These are phyloP conservation scores for Dactylorhiza incarnata DNA, from an alignment of 106 monocot species.

Conservation along the genomic window DNA sequence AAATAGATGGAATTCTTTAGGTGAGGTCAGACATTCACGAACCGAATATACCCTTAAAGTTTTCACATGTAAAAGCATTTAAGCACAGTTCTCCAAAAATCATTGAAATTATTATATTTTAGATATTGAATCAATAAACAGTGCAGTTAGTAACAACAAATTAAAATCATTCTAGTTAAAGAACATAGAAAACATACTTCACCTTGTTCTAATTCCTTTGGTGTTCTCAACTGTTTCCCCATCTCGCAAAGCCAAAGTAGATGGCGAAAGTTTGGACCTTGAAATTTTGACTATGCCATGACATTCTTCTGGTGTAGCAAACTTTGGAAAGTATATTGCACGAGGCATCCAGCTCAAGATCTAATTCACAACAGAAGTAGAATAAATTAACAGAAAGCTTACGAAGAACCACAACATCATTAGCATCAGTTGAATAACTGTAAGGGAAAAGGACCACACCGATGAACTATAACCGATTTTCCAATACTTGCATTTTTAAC, in stretches of 20 bases:
- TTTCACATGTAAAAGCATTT: not conserved
- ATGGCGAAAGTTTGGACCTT: constrained; percentile 56
- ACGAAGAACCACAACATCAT: not conserved
- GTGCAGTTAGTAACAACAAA: not conserved
- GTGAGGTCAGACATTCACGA: no score
- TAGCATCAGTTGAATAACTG: not conserved
- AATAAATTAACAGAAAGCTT: not conserved
- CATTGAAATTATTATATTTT: not conserved
- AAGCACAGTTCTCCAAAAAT: not conserved
- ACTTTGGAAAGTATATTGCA: constrained; percentile 82
- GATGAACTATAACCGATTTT: not conserved
- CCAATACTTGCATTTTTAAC: not conserved
- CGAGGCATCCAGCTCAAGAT: constrained; percentile 92
- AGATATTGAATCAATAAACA: not conserved
- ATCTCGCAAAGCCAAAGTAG: constrained; percentile 62
- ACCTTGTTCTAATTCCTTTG: constrained; percentile 92
- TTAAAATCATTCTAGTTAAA: not conserved
- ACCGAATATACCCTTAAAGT: not conserved
- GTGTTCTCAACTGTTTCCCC: constrained; percentile 81
- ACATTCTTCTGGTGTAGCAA: constrained; percentile 74
- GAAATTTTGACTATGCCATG: constrained; percentile 36
- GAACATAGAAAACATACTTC: not conserved
- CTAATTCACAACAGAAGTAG: constrained; percentile 24
- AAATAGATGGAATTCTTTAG: no score
- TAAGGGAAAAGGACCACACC: not conserved